A percentile compares a stretch with the other conserved stretches of the same genome.
Evolutionary conservation across 352 stramenopile species (phyloP).

Genomic region (Thraustochytrium striatum): DNA sequence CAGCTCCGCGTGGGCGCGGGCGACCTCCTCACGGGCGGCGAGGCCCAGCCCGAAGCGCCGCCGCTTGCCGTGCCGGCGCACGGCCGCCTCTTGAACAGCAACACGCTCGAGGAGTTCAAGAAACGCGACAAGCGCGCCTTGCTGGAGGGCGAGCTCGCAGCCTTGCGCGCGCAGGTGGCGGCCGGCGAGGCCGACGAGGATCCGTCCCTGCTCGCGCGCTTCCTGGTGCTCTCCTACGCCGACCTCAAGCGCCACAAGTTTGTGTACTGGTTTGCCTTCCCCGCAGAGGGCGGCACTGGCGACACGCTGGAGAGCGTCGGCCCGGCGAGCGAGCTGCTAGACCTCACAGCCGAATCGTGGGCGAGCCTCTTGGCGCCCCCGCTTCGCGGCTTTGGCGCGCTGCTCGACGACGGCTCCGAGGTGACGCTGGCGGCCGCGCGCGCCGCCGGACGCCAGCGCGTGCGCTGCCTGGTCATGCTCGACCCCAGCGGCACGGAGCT

Average conservation of each 20-base stretch:
- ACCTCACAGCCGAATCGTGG: slow-evolving; percentile 51
- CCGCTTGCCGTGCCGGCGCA: background rate
- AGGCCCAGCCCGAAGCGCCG: background rate
- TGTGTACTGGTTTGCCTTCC: slow-evolving; percentile 87
- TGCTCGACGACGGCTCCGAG: background rate
- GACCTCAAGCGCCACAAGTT: slow-evolving; percentile 88
- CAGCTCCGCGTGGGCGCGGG: background rate
- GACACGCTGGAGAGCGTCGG: slow-evolving; percentile 31
- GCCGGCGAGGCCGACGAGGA: slow-evolving; percentile 8
- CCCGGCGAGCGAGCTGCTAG: background rate
- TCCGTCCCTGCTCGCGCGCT: slow-evolving; percentile 68
- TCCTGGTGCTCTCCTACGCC: slow-evolving; percentile 80
- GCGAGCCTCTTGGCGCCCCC: background rate
- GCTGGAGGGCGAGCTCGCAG: slow-evolving; percentile 58
- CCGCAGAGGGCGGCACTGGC: slow-evolving; percentile 54
- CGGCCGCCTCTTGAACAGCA: slow-evolving; percentile 71
- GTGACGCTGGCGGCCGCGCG: background rate
- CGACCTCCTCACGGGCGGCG: background rate
- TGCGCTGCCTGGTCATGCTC: slow-evolving; percentile 67
- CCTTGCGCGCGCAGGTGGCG: slow-evolving; percentile 54
- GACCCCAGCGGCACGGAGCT: slow-evolving; percentile 72
- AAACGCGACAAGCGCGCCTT: slow-evolving; percentile 70
- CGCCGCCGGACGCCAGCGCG: background rate
- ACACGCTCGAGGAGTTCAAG: slow-evolving; percentile 81
- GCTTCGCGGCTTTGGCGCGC: background rate